These are phyloP conservation scores for Magnusiomyces fungicola DNA, from an alignment of 1,139 yeast genomes.

Conservation along the genomic window DNA sequence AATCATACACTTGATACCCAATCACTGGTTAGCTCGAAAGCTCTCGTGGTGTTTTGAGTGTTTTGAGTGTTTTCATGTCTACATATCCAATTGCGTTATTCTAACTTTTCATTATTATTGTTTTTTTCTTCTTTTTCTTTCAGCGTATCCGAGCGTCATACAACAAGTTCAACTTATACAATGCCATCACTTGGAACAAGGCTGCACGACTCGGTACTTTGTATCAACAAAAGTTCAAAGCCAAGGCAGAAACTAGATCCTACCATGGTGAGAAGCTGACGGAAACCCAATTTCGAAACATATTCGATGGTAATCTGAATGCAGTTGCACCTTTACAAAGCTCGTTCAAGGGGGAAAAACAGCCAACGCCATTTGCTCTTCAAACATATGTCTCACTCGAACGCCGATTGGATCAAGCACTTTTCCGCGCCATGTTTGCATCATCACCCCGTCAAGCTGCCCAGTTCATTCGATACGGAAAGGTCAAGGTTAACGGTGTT, in stretches of 20 bases:
- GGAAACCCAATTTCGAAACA: constrained; percentile 70
- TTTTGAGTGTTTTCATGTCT: no score
- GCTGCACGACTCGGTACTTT: constrained; percentile 52
- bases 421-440: constrained; percentile 90
- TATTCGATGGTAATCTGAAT: constrained; percentile 65
- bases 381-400: constrained; percentile 89
- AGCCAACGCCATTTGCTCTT: constrained; percentile 59
- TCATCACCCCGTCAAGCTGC: constrained; percentile 92
- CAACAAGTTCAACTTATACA: constrained; percentile 88
- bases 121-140: not conserved
- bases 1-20: no score
- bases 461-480: constrained; percentile 73
- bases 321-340: constrained; percentile 63
- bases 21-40: no score
- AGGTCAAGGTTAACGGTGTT: constrained; percentile 79
- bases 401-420: constrained; percentile 79
- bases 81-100: no score
- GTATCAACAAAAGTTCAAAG: constrained; percentile 86
- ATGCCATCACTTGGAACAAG: constrained; percentile 43
- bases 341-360: constrained; percentile 17
- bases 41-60: no score
- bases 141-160: constrained; percentile 77
- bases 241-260: constrained; percentile 87
- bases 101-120: not conserved
- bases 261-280: constrained; percentile 94